Evolutionary conservation across 495 filamentous ascomycete species (phyloP).

Genomic region (Penicilliopsis zonata): DNA sequence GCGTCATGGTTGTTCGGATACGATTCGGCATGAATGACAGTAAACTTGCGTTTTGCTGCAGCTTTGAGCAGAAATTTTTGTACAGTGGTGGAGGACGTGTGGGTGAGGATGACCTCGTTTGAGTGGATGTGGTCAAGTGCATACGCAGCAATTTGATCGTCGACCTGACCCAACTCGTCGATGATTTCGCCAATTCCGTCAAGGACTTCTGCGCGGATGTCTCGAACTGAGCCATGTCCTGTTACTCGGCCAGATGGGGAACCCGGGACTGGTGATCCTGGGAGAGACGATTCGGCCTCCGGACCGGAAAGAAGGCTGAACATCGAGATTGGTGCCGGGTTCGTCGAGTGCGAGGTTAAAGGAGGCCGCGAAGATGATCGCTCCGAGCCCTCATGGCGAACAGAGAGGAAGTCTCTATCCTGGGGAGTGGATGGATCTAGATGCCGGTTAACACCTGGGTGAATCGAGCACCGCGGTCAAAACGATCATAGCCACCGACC

Average conservation of each 20-base stretch:
- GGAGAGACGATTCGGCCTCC: conserved; percentile 28
- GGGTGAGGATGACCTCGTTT: conserved; percentile 78
- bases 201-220: conserved; percentile 9
- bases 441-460: neutral
- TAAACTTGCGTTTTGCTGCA: conserved; percentile 75
- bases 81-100: conserved; percentile 68
- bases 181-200: conserved; percentile 66
- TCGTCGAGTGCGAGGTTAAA: conserved; percentile 40
- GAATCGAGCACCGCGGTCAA: neutral
- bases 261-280: conserved; percentile 30
- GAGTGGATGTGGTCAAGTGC: conserved; percentile 83
- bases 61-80: conserved; percentile 80
- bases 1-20: conserved; percentile 55
- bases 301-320: conserved; percentile 71
- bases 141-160: conserved; percentile 78
- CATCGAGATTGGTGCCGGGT: conserved; percentile 51
- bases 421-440: conserved; percentile 21
- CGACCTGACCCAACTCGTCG: conserved; percentile 78
- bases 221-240: conserved; percentile 16
- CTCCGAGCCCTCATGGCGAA: conserved; percentile 22
- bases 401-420: conserved; percentile 19
- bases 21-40: conserved; percentile 65
- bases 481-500: conserved; percentile 17
- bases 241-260: conserved; percentile 28
- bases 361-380: conserved; percentile 38